Evolutionary conservation across 352 stramenopile genomes (phyloP).

Genomic region (Pythium myriotylum): DNA sequence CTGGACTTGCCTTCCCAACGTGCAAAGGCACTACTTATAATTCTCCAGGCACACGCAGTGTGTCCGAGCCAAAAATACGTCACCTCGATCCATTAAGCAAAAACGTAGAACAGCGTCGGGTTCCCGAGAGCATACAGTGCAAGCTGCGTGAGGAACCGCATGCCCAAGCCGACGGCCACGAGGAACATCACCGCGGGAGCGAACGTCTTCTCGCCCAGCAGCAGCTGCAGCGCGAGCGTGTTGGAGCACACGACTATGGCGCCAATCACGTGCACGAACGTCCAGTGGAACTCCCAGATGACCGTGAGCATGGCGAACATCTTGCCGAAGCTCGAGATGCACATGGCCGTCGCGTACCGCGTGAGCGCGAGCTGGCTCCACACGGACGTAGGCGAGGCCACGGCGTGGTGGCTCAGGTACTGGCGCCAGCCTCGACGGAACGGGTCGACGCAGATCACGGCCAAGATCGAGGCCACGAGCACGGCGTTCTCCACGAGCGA

Average conservation of each 20-base stretch:
- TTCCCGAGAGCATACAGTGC: conserved; percentile 70
- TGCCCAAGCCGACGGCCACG: conserved; percentile 40
- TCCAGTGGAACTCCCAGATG: conserved; percentile 89
- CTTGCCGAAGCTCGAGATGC: conserved; percentile 84
- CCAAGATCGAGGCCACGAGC: conserved; percentile 56
- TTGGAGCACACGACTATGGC: conserved; percentile 76
- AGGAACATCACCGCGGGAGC: conserved; percentile 34
- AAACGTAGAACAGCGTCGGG: conserved; percentile 75
- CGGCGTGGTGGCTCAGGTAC: conserved; percentile 27
- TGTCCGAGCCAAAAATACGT: conserved; percentile 20
- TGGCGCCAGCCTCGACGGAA: conserved; percentile 53
- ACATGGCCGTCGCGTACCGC: conserved; percentile 64
- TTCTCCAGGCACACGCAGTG: background rate
- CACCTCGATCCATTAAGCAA: conserved; percentile 34
- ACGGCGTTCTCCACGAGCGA: conserved; percentile 73
- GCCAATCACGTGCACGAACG: conserved; percentile 81
- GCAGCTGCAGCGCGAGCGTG: conserved; percentile 67
- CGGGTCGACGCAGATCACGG: conserved; percentile 52
- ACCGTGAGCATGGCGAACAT: conserved; percentile 83
- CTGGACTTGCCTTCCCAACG: background rate
- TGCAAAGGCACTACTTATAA: background rate
- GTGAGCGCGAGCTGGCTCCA: conserved; percentile 24
- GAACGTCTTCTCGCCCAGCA: conserved; percentile 45
- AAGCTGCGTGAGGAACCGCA: conserved; percentile 51
- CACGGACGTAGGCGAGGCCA: background rate